Evolutionary conservation across 2,329 filamentous ascomycete species (phyloP), one percentile per base, ranked within the genome.

Genomic region (Cordyceps cateniannulata): DNA sequence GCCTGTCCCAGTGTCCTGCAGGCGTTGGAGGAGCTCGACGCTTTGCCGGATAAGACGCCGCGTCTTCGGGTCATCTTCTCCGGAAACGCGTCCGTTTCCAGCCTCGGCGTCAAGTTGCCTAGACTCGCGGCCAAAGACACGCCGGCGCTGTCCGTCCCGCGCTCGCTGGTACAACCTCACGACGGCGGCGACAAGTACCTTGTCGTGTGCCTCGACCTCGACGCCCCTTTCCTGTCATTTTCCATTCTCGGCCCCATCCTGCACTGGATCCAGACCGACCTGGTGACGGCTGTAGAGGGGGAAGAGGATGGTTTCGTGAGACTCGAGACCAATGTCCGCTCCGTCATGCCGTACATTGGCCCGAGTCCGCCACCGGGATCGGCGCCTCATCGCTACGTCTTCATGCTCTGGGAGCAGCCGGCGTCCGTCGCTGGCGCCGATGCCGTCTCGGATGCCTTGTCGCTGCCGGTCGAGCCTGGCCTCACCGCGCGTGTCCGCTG

Each of bases 391-490:
- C 76, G 80, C 0, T 82, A 82, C 64, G 60, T 73, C 4, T 82
- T 81, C 65, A 72, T 80, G 62, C 65, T 82, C 24, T 82, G 76
- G 62, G 75, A 80, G 63, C 77, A 82, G 67, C 79, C 79, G 0
- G 29, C 25, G 12, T 48, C 22, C 2, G 14, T 61, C 9, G 42
- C 38, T 10, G 24, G 55, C 32, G 32, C 18, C 8, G 55, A 58
- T n/a, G 20, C 32, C 12, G 45, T 58, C 5, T 29, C 20, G 9
- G 9, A 9, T 20, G 25, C 20, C 6, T 25, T 59, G 1, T 51
- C 56, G 45, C 24, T 59, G 24, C 47, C 56, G 16, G 47, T 35
- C 1, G 56, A 50, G 47, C 56, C 56, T 16, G 35, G 56, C 7
- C 56, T 59, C 12, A n/a, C 47, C 0, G 56, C 56, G 16, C 56